Evolutionary conservation across 257 asterid genomes (phyloP), one percentile per base, ranked within the genome.

Genomic region (Solanum bukasovii): DNA sequence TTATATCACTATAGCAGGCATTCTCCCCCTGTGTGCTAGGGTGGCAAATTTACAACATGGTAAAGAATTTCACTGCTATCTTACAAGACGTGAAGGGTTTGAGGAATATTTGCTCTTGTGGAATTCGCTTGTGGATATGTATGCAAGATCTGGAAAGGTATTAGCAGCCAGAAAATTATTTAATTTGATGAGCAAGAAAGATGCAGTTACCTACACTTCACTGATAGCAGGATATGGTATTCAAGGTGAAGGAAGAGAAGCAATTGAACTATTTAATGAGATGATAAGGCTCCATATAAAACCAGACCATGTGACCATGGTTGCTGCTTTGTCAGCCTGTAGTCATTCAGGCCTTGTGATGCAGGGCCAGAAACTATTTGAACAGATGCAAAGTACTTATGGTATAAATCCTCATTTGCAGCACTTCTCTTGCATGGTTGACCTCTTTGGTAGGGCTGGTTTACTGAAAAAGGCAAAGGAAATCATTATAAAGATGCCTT

Each of bases 371-470:
- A 86, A 81, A 52, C 89, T 93, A 75, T 96, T 95, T 70, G 92
- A 90, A 88, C 92, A 87, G 90, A 95, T 96, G 99, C 92, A 88
- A 88, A 91, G 38, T 21, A 35, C 90, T n/a, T 92, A 94, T 86
- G 93, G 90, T 34, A 81, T 94, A 87, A 87, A 88, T 89, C 98
- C 97, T 83, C 87, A 27, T 33, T 88, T 94, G 92, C 95, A 96
- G 91, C 98, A 96, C 91, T 95, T 88, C 91, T 87, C 98, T 78
- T 96, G 99, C 91, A 94, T 96, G 97, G 92, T 88, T 84, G 98
- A 96, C 92, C 96, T 96, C 29, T 96, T 84, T 87, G 99, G 98
- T 82, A 93, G 98, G 91, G 98, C 97, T 71, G 97, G 98, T 87
- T 88, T 93, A 67, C 86, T 96, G 44, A 91, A 82, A 61, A 93